Percentiles rank a stretch among this genome's conserved stretches.
Conservation (phyloP, 2,329 filamentous ascomycete genomes). For the Chaetomiaceae sp. region DNA sequence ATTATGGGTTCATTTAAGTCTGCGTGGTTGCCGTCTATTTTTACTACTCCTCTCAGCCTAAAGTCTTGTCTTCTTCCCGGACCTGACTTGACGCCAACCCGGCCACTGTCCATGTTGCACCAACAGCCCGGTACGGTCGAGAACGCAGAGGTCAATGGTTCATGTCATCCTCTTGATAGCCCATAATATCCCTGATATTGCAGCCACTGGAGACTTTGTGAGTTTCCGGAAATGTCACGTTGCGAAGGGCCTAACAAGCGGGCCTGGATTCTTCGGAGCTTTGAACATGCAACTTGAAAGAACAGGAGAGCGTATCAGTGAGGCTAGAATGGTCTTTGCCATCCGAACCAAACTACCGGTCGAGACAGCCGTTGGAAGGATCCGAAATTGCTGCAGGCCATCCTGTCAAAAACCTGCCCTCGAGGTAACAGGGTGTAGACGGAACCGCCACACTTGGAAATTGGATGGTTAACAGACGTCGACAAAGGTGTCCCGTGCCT, state of each 20-base stretch:
- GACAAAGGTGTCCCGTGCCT: too few species aligned
- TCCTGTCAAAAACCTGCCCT: background rate
- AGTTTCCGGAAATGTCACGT: background rate
- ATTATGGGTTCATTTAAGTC: background rate
- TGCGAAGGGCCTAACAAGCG: background rate
- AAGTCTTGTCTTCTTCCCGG: background rate
- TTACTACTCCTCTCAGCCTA: background rate
- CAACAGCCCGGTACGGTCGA: background rate
- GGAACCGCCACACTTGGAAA: background rate
- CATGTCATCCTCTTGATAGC: background rate
- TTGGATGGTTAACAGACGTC: too few species aligned
- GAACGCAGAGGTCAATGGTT: background rate
- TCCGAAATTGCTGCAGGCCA: too few species aligned
- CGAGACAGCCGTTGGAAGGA: background rate
- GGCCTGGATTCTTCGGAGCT: constrained; percentile 5
- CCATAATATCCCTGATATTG: background rate
- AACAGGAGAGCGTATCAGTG: too few species aligned
- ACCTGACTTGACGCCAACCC: background rate
- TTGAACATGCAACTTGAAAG: too few species aligned
- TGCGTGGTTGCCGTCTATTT: background rate
- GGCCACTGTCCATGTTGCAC: background rate
- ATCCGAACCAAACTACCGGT: background rate
- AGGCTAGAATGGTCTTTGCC: too few species aligned
- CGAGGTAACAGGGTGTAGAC: background rate
- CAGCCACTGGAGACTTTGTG: background rate